Percentiles rank a stretch among this genome's conserved stretches.
Conservation (phyloP, 2,329 filamentous ascomycete species). For the Seiridium unicorne region DNA sequence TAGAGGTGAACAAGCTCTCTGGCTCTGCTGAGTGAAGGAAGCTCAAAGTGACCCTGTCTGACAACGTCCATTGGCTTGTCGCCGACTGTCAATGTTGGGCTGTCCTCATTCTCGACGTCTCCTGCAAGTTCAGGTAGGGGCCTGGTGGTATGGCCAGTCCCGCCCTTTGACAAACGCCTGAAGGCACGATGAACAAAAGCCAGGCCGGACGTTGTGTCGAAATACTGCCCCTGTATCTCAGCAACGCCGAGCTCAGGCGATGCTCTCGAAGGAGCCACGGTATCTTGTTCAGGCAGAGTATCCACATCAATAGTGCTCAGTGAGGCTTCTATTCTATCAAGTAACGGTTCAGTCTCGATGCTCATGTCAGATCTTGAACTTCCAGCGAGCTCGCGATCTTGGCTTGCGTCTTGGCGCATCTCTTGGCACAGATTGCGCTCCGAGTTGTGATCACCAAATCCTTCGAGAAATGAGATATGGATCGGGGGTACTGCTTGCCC, state of each 20-base stretch:
- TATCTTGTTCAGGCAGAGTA: slow-evolving; percentile 5
- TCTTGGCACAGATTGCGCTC: neutral
- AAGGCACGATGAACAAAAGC: slow-evolving; percentile 55
- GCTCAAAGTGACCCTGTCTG: neutral
- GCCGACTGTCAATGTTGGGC: slow-evolving; percentile 4
- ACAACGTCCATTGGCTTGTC: slow-evolving; percentile 1
- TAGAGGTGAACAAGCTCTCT: slow-evolving; percentile 38
- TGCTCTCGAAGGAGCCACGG: slow-evolving; percentile 15
- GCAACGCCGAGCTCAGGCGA: slow-evolving; percentile 29
- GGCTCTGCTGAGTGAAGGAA: slow-evolving; percentile 16
- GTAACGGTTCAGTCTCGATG: neutral
- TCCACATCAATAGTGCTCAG: neutral
- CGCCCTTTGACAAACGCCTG: slow-evolving; percentile 45
- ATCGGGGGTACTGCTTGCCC: slow-evolving; percentile 35
- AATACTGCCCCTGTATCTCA: slow-evolving; percentile 49
- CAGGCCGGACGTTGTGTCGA: slow-evolving; percentile 54
- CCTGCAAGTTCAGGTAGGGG: slow-evolving; percentile 17
- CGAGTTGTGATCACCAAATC: no score
- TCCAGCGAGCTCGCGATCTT: neutral
- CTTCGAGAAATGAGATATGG: neutral
- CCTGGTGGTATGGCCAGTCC: slow-evolving; percentile 23
- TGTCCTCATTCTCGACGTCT: neutral
- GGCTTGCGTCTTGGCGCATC: neutral
- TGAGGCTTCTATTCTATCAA: neutral
- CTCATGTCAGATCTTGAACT: neutral